phyloP scores from a whole-genome alignment of 345 rosid genomes.

The Eutrema heterophyllum region DNA sequence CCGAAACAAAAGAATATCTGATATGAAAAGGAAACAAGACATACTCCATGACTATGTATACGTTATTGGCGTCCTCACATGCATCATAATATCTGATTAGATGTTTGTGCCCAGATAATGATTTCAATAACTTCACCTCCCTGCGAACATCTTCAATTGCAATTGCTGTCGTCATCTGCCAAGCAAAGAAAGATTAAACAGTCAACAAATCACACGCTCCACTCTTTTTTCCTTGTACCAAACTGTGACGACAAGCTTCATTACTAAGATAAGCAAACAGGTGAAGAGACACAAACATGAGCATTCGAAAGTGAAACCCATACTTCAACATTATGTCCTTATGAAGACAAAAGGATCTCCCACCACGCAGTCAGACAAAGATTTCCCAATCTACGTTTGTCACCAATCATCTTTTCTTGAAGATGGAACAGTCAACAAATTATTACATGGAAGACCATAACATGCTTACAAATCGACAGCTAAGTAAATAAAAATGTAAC shows the following conservation, averaged over 20 bases:
- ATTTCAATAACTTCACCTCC: slow-evolving; percentile 77
- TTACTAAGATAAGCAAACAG: background rate
- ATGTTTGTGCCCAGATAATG: slow-evolving; percentile 72
- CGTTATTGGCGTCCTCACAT: slow-evolving; percentile 78
- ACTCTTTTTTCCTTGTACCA: background rate
- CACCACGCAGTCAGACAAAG: slow-evolving; percentile 2
- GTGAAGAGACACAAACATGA: slow-evolving; percentile 7
- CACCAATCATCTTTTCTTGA: background rate
- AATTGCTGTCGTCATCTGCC: slow-evolving; percentile 86
- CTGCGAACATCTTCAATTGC: slow-evolving; percentile 90
- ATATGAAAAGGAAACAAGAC: slow-evolving; percentile 37
- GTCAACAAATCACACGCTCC: background rate
- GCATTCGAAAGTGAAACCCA: background rate
- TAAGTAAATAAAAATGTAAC: background rate
- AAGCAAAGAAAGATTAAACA: slow-evolving; percentile 18
- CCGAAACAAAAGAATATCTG: background rate
- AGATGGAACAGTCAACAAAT: background rate
- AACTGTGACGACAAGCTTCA: background rate
- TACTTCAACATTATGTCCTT: slow-evolving; percentile 6
- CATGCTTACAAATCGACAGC: background rate
- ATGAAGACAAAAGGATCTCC: slow-evolving; percentile 21
- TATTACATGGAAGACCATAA: background rate
- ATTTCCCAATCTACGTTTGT: background rate
- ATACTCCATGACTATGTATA: slow-evolving; percentile 92
- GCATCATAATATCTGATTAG: slow-evolving; percentile 72